Percentiles rank a stretch among this genome's conserved stretches.
Conservation (phyloP, 2,329 filamentous ascomycete species). For the Dactylellina leptospora region DNA sequence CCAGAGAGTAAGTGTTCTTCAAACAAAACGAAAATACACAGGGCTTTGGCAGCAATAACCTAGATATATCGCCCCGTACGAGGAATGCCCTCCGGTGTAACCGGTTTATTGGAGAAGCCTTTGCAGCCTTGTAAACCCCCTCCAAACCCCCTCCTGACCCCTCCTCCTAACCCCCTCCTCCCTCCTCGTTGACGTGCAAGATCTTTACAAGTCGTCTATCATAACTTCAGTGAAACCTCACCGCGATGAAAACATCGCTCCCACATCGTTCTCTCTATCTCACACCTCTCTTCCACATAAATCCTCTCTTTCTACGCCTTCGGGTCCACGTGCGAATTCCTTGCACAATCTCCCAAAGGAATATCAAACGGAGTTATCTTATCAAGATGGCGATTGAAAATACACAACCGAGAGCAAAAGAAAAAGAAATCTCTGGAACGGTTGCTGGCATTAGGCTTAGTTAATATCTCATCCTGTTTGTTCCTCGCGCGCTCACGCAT, state of each 20-base stretch:
- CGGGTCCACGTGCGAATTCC: conserved; percentile 40
- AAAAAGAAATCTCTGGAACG: conserved; percentile 26
- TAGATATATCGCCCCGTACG: conserved; percentile 48
- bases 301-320: conserved; percentile 32
- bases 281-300: conserved; percentile 37
- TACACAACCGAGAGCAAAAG: conserved; percentile 40
- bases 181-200: conserved; percentile 47
- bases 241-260: conserved; percentile 49
- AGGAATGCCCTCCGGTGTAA: conserved; percentile 50
- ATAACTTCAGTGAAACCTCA: conserved; percentile 54
- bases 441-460: conserved; percentile 58
- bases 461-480: conserved; percentile 65
- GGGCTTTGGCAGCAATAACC: conserved; percentile 42
- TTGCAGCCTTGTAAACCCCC: conserved; percentile 45
- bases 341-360: conserved; percentile 44
- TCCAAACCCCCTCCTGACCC: conserved; percentile 1
- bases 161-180: neutral
- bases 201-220: conserved; percentile 53
- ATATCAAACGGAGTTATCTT: conserved; percentile 44
- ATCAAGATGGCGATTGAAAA: conserved; percentile 45
- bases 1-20: conserved; percentile 94
- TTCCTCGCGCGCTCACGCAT: conserved; percentile 65
- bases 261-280: conserved; percentile 40
- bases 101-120: conserved; percentile 50
- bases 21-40: conserved; percentile 26